Percentiles rank a stretch among this genome's conserved stretches.
Conservation (phyloP, 2,329 filamentous ascomycete genomes). For the Xylaria sp. region DNA sequence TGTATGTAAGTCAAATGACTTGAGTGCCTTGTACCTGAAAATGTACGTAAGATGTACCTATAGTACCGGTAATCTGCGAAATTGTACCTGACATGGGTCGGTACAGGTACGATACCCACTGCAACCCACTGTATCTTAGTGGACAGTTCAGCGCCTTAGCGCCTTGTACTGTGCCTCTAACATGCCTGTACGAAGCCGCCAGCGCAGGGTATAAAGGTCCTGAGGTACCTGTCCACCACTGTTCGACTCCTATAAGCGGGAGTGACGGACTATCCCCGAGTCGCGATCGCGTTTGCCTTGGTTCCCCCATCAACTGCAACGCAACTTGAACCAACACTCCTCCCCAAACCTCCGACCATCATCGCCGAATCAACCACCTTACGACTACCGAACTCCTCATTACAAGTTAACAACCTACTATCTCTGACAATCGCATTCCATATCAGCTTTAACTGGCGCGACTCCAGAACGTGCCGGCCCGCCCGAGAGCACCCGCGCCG, state of each 20-base stretch:
- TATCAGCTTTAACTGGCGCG: slow-evolving; percentile 1
- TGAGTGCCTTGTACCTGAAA: too few species aligned
- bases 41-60: background rate
- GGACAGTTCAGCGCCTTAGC: background rate
- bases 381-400: slow-evolving; percentile 2
- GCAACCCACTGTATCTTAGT: background rate
- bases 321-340: slow-evolving; percentile 15
- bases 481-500: slow-evolving; percentile 1
- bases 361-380: slow-evolving; percentile 13
- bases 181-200: background rate
- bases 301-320: slow-evolving; percentile 11
- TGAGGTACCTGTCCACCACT: background rate
- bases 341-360: slow-evolving; percentile 9
- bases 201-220: background rate
- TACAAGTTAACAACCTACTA: background rate
- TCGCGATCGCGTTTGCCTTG: slow-evolving; percentile 22
- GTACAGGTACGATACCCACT: background rate
- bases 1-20: background rate
- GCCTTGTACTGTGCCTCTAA: background rate
- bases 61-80: background rate
- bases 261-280: slow-evolving; percentile 13
- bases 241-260: background rate
- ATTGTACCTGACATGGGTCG: background rate
- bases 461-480: background rate
- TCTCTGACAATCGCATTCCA: slow-evolving; percentile 1